Evolutionary conservation across 805 yeast species (phyloP).

Genomic region (Yamadazyma ubonensis): DNA sequence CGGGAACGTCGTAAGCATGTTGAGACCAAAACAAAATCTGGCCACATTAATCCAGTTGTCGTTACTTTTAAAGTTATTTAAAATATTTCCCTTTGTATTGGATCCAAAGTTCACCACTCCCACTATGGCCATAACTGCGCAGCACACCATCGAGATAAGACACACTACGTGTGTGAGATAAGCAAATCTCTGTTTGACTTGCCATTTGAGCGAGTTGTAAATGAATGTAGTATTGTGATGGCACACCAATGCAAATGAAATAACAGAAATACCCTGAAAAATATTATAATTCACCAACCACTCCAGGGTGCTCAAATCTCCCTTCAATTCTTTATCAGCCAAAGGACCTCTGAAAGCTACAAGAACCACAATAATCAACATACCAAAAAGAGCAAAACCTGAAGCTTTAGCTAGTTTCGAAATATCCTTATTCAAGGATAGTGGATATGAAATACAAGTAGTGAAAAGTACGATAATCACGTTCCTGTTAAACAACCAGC

Average conservation of each 20-base stretch:
- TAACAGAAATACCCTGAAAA: conserved; percentile 90
- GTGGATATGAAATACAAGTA: conserved; percentile 72
- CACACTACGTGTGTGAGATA: conserved; percentile 82
- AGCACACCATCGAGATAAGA: conserved; percentile 73
- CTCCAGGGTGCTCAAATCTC: conserved; percentile 42
- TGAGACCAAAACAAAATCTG: conserved; percentile 84
- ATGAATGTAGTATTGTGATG: conserved; percentile 93
- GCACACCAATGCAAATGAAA: conserved; percentile 92
- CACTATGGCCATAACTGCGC: conserved; percentile 72
- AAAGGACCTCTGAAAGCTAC: conserved; percentile 75
- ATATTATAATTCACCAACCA: conserved; percentile 61
- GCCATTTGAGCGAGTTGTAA: conserved; percentile 75
- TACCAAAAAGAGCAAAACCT: conserved; percentile 80
- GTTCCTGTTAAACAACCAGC: conserved; percentile 61
- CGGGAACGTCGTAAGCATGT: conserved; percentile 91
- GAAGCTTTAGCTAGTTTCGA: conserved; percentile 84
- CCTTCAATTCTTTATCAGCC: conserved; percentile 47
- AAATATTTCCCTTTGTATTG: conserved; percentile 79
- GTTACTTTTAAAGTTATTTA: conserved; percentile 79
- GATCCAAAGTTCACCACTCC: conserved; percentile 77
- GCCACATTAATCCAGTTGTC: conserved; percentile 82
- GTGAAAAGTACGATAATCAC: conserved; percentile 71
- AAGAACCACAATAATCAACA: conserved; percentile 72
- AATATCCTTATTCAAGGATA: conserved; percentile 77
- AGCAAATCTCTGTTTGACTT: conserved; percentile 74